phyloP scores from a whole-genome alignment of 495 filamentous ascomycete genomes.

The Hapsidospora chrysogenum region DNA sequence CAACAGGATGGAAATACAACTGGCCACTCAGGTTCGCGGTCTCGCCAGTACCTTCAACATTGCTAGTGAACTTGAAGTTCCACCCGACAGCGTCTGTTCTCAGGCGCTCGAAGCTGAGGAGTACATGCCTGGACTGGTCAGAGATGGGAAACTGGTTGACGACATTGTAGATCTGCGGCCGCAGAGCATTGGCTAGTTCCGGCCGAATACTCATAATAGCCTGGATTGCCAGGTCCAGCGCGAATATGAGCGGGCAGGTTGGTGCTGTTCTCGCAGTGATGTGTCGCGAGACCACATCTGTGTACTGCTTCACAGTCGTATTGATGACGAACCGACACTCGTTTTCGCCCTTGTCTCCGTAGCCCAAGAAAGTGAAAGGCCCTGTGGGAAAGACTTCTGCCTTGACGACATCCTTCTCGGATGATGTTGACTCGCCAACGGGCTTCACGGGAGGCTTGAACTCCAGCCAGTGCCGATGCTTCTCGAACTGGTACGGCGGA shows the following conservation, averaged over 20 bases:
- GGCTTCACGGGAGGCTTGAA: constrained; percentile 4
- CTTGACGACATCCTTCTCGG: background rate
- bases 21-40: background rate
- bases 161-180: background rate
- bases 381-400: no score
- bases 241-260: constrained; percentile 27
- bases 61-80: background rate
- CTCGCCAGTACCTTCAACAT: background rate
- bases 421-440: background rate
- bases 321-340: background rate
- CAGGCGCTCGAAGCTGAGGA: background rate
- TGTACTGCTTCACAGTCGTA: background rate
- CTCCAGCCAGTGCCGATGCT: constrained; percentile 12
- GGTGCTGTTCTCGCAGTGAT: constrained; percentile 5
- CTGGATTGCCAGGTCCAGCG: constrained; percentile 18
- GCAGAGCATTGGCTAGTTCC: background rate
- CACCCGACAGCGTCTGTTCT: background rate
- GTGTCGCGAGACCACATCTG: background rate
- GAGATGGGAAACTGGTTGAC: background rate
- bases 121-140: background rate
- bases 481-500: constrained; percentile 23
- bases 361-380: background rate
- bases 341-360: background rate
- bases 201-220: background rate
- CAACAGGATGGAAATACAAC: background rate